Evolutionary conservation across 371 early-diverging fungal species (phyloP), one percentile per base, ranked within the genome.

Genomic region (Parasitella parasitica): DNA sequence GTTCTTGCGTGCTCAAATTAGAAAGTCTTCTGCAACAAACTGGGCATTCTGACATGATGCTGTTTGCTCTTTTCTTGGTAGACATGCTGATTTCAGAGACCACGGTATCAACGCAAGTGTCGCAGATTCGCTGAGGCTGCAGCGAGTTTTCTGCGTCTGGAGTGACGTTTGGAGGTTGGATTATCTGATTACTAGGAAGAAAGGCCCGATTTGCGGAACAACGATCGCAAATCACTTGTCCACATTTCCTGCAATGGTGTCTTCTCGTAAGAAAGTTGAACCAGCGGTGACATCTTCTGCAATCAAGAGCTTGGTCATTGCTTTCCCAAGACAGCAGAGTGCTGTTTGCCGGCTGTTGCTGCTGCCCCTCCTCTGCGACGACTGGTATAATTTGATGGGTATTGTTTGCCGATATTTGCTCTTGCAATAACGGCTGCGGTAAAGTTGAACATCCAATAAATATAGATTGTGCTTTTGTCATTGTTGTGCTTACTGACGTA

Each of bases 1-100:
- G 90, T 1, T 81, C 85, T n/a, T 76, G 16, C 9, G 20, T 66
- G 18, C 68, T 66, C 58, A 78, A 56, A 9, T 81, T 75, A 8
- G 66, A 67, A 35, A 91, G 62, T 11, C 59, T 28, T 11, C 56
- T 63, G 18, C 77, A 79, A 69, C 95, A 95, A 4, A 91, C 93
- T 34, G 95, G 95, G 61, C 95, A 95, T 43, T 90, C 92, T 9
- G 77, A 74, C 90, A 92, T 61, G 24, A 35, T 35, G 36, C 61
- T 61, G 43, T 15, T 30, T 6, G 39, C n/a, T 32, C 22, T 41
- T 30, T 39, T 18, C 32, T 59, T 51, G 22, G 30, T n/a, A 22
- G 12, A 6, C 16, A 34, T 20, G 4, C 38, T 37, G 27, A 51
- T 37, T 20, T 35, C 35, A 22, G 34, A 39, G 22, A 52, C 34